Evolutionary conservation across 495 filamentous ascomycete genomes (phyloP).

Genomic region (Hypoxylon subgilvum): DNA sequence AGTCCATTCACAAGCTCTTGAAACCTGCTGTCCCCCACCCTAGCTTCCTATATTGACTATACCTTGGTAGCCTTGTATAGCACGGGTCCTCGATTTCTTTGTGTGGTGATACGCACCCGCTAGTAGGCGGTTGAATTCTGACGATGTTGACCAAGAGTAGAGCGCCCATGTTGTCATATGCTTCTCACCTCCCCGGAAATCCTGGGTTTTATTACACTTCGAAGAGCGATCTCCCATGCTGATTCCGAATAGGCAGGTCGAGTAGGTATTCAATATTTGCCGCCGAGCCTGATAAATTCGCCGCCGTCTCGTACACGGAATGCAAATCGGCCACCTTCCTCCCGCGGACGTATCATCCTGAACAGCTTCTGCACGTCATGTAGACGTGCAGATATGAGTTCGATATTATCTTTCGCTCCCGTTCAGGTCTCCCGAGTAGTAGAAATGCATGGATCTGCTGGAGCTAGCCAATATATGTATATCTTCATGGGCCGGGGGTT

Average conservation of each 20-base stretch:
- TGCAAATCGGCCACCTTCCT: constrained; percentile 14
- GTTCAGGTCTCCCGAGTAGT: no score
- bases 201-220: constrained; percentile 6
- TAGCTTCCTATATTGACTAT: no score
- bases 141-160: constrained; percentile 7
- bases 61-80: no score
- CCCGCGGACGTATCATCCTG: constrained; percentile 15
- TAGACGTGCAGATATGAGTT: constrained; percentile 11
- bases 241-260: constrained; percentile 36
- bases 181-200: background rate
- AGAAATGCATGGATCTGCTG: constrained; percentile 11
- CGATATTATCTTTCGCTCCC: background rate
- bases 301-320: constrained; percentile 14
- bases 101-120: background rate
- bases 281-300: constrained; percentile 13
- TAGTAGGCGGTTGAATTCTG: background rate
- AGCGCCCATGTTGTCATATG: constrained; percentile 26
- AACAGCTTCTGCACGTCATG: constrained; percentile 27
- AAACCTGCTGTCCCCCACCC: no score
- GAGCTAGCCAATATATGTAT: constrained; percentile 4
- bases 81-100: no score
- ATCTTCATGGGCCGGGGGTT: constrained; percentile 2
- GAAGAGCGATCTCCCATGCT: constrained; percentile 16
- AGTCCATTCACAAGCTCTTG: no score
- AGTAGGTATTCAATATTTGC: background rate